These are phyloP conservation scores for Globisporangium solare DNA, from an alignment of 352 stramenopile genomes.

Conservation along the genomic window DNA sequence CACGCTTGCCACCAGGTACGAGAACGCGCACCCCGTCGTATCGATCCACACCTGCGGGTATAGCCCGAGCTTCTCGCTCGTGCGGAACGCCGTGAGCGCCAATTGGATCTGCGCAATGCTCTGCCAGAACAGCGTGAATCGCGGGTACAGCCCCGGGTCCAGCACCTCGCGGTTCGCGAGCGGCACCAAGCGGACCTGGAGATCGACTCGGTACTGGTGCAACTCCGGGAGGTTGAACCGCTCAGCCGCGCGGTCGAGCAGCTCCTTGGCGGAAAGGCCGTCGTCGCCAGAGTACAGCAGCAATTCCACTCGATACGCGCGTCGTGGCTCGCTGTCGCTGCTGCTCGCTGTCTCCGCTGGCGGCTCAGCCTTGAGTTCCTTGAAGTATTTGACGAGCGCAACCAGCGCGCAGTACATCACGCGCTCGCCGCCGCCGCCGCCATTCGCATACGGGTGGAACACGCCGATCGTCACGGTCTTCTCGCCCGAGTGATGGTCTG, in stretches of 20 bases:
- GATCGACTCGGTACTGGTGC: conserved; percentile 36
- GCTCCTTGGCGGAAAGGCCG: conserved; percentile 42
- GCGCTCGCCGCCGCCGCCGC: conserved; percentile 96
- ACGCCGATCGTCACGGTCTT: conserved; percentile 71
- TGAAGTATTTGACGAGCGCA: conserved; percentile 63
- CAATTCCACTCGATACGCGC: conserved; percentile 23
- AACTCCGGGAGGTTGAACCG: conserved; percentile 88
- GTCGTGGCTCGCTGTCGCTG: too few relatives aligned
- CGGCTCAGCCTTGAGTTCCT: conserved; percentile 12
- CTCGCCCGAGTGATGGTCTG: conserved; percentile 5
- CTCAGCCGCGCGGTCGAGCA: conserved; percentile 73
- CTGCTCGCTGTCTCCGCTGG: not conserved
- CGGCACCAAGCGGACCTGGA: conserved; percentile 69
- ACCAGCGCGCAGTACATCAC: conserved; percentile 97
- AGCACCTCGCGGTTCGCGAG: conserved; percentile 59
- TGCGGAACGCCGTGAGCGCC: conserved; percentile 80
- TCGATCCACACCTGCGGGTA: conserved; percentile 94
- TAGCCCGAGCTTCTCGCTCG: conserved; percentile 32
- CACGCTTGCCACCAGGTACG: conserved; percentile 90
- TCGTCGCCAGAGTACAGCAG: conserved; percentile 82
- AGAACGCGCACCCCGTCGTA: conserved; percentile 97
- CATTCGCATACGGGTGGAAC: conserved; percentile 95
- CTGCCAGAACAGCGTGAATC: conserved; percentile 96
- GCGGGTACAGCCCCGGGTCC: conserved; percentile 74
- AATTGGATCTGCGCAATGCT: conserved; percentile 92